Percentiles rank a stretch among this genome's conserved stretches.
These are phyloP conservation scores for Lecanosticta acicola DNA, from an alignment of 2,329 filamentous ascomycete species.

Conservation along the genomic window DNA sequence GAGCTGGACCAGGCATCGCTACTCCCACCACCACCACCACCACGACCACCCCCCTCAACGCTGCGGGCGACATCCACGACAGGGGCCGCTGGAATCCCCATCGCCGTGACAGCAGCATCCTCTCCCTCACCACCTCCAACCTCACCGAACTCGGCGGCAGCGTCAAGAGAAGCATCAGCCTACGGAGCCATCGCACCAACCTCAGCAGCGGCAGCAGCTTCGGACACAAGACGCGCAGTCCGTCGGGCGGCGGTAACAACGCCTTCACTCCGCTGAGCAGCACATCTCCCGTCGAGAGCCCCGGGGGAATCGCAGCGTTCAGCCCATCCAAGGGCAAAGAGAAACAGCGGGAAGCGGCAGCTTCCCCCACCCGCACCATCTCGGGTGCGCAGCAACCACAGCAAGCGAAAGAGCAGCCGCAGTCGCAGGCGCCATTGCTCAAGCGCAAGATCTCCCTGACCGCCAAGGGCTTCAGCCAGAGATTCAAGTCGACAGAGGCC, in stretches of 20 bases:
- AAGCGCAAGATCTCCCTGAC: slow-evolving; percentile 20
- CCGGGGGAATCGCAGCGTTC: slow-evolving; percentile 3
- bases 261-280: slow-evolving; percentile 14
- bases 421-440: slow-evolving; percentile 6
- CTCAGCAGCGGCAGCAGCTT: slow-evolving; percentile 25
- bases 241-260: slow-evolving; percentile 1
- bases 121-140: slow-evolving; percentile 31
- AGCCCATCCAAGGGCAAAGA: slow-evolving; percentile 1
- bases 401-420: slow-evolving; percentile 4
- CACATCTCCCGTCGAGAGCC: slow-evolving; percentile 11
- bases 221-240: slow-evolving; percentile 5
- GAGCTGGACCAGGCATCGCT: too few relatives aligned
- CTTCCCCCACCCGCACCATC: slow-evolving; percentile 1
- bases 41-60: too few relatives aligned
- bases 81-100: slow-evolving; percentile 4
- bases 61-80: neutral
- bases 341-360: neutral
- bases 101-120: slow-evolving; percentile 25
- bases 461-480: slow-evolving; percentile 18
- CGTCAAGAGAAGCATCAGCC: slow-evolving; percentile 36
- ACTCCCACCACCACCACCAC: too few relatives aligned
- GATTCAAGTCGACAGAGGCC: slow-evolving; percentile 20
- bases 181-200: slow-evolving; percentile 34
- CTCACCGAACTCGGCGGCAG: slow-evolving; percentile 34
- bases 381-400: neutral